Conservation (phyloP, 139 green algal species). For the Auxenochlorella pyrenoidosa region DNA sequence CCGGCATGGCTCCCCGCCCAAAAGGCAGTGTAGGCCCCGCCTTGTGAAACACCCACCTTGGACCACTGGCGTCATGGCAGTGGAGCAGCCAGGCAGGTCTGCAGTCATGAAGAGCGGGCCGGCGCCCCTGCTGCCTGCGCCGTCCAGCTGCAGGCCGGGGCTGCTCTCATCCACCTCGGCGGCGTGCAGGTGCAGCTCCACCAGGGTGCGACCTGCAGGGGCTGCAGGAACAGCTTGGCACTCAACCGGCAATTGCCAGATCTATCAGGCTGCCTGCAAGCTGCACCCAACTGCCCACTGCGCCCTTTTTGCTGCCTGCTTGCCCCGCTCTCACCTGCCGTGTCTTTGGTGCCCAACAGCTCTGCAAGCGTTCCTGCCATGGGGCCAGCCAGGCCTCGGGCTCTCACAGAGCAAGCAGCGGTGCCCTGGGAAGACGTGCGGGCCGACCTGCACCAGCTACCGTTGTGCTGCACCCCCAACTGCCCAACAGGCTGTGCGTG, state of each 20-base stretch:
- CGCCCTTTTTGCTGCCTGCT: background rate
- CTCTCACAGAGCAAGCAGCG: background rate
- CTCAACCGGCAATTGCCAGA: too few relatives aligned
- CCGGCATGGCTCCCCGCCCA: too few relatives aligned
- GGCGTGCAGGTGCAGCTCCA: slow-evolving; percentile 27
- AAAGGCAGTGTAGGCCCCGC: too few relatives aligned
- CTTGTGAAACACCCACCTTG: too few relatives aligned
- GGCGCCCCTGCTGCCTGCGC: background rate
- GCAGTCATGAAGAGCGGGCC: slow-evolving; percentile 6
- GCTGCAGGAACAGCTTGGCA: background rate
- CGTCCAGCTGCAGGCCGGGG: background rate
- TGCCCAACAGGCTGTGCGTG: background rate
- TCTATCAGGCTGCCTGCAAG: too few relatives aligned
- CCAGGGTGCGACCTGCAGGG: slow-evolving; percentile 8
- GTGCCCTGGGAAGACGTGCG: background rate
- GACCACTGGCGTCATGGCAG: background rate
- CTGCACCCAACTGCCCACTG: background rate
- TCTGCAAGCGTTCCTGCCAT: too few relatives aligned
- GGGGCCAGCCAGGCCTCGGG: background rate
- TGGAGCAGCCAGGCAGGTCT: slow-evolving; percentile 2
- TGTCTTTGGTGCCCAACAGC: too few relatives aligned
- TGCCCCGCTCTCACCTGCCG: too few relatives aligned
- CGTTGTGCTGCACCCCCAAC: background rate
- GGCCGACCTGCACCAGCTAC: background rate
- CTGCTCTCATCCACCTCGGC: slow-evolving; percentile 5